Evolutionary conservation across 140 eudicot species (phyloP), one percentile per base, ranked within the genome.

Genomic region (Bidens hawaiensis): DNA sequence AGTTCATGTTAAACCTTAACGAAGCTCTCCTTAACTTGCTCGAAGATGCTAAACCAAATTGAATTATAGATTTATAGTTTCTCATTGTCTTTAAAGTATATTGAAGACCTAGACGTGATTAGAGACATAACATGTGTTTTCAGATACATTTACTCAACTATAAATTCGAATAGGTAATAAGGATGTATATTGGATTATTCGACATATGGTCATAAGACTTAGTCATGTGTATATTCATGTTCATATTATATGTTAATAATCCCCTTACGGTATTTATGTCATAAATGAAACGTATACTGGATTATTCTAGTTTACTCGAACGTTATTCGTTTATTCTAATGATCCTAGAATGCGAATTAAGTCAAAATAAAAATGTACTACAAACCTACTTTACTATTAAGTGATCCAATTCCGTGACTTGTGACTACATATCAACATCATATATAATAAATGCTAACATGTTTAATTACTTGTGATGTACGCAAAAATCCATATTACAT

Each of bases 391-490:
- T 53, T 52, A 36, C 65, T 40, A 19, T 60, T 48, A 21, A 28
- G 8, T 54, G 65, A 72, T 30, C 30, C 30, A 60, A 72, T 51
- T 16, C 11, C 47, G 22, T n/a, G 59, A 54, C 50, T 63, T 53
- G 28, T 63, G 65, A 54, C 59, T 63, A 64, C 60, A 63, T 43
- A 53, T 72, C 77, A 72, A 72, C 77, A 43, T 72, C 71, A 30
- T 52, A 15, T 40, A 27, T 42, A 54, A 22, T 45, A 42, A 53
- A 43, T 31, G 67, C 19, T 43, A 16, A 71, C 15, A 72, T 31
- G 23, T 72, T 1, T 43, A 43, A 17, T 54, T 72, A 22, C 60
- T 43, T 72, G 22, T 43, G 7, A 7, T 22, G 23, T 16, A 64
- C 66, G 77, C 56, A 63, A 68, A 55, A 6, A 11, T 13, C 12